Percentiles rank a stretch among this genome's conserved stretches.
Conservation (phyloP, 192 early-diverging fungal species). For the Cetraspora pellucida region DNA sequence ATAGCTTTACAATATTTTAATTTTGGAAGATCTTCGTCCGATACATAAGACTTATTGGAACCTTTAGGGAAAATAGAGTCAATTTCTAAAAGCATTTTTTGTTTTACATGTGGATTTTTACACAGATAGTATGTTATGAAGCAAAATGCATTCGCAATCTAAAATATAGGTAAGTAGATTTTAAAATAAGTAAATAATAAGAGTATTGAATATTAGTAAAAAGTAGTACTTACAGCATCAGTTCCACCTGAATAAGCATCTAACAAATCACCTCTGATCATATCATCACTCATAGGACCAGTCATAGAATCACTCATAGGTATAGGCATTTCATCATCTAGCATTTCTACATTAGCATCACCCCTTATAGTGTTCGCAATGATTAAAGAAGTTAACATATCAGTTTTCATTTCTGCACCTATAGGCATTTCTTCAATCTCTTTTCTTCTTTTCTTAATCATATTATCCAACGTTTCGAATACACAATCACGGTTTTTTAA, state of each 20-base stretch:
- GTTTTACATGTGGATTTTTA: conserved; percentile 1
- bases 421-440: background rate
- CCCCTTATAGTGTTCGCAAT: background rate
- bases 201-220: background rate
- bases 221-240: conserved; percentile 2
- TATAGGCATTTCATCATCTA: background rate
- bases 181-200: conserved; percentile 9
- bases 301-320: conserved; percentile 21
- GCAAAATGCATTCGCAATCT: conserved; percentile 12
- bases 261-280: background rate
- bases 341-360: background rate
- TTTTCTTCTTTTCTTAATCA: conserved; percentile 14
- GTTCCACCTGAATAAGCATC: background rate
- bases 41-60: background rate
- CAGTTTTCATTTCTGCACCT: background rate
- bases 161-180: background rate
- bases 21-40: background rate
- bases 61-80: background rate
- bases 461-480: background rate
- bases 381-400: conserved; percentile 7
- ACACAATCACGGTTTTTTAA: background rate
- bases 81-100: background rate
- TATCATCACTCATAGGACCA: conserved; percentile 23
- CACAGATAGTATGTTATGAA: background rate
- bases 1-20: conserved; percentile 17